These are phyloP conservation scores for Nitzschia inconspicua DNA, from an alignment of 108 stramenopile genomes.

Conservation along the genomic window DNA sequence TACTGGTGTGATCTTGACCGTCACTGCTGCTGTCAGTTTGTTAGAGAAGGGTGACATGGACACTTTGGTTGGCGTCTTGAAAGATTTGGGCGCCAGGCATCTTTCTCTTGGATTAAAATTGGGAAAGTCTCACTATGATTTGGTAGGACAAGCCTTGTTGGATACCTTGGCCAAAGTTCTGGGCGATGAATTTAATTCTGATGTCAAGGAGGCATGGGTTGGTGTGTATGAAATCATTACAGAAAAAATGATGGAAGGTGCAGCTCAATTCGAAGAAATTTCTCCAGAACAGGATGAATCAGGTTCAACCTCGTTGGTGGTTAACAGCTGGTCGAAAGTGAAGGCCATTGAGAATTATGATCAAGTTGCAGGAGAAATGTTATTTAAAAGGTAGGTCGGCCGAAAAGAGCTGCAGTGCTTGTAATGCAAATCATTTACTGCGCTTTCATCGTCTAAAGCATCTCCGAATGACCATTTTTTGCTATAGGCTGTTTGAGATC, in stretches of 20 bases:
- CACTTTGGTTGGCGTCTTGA: not conserved
- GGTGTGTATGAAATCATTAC: conserved; percentile 1
- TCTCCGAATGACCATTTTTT: not conserved
- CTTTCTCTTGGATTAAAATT: not conserved
- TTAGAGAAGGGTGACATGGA: conserved; percentile 12
- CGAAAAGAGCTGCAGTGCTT: not conserved
- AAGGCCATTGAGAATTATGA: conserved; percentile 27
- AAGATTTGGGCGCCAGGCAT: conserved; percentile 18
- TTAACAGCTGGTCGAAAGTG: conserved; percentile 23
- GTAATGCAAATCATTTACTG: not conserved
- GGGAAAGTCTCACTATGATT: conserved; percentile 13
- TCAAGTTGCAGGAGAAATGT: conserved; percentile 29
- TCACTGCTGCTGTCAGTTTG: conserved; percentile 11
- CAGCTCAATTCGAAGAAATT: no score
- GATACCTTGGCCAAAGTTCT: conserved; percentile 16
- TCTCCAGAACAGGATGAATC: no score
- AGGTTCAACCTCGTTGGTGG: conserved; percentile 1
- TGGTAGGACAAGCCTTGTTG: conserved; percentile 17
- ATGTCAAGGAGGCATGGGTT: conserved; percentile 21
- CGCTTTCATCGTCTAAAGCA: no score
- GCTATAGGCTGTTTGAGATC: conserved; percentile 12
- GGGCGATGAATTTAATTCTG: conserved; percentile 18
- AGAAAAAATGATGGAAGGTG: conserved; percentile 6
- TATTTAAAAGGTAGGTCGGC: conserved; percentile 21
- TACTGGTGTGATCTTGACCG: conserved; percentile 15